phyloP scores from a whole-genome alignment of 2,329 filamentous ascomycete species.

The Venturia oleaginea region DNA sequence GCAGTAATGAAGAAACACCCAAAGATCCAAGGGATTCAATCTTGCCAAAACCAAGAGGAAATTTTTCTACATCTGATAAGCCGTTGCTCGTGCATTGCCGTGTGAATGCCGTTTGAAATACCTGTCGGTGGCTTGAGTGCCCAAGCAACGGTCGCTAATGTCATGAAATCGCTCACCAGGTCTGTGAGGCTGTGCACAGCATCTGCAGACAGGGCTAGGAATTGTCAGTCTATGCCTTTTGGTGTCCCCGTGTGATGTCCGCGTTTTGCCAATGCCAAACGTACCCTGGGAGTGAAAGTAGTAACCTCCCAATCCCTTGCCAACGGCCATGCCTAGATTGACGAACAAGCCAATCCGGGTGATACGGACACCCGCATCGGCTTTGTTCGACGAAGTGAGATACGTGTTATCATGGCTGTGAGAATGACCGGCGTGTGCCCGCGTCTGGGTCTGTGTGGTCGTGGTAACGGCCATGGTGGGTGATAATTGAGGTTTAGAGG shows the following conservation, averaged over 20 bases:
- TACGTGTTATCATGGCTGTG: constrained; percentile 81
- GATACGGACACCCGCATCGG: constrained; percentile 88
- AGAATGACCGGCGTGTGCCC: constrained; percentile 48
- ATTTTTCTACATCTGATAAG: constrained; percentile 40
- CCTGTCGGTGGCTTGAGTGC: constrained; percentile 73
- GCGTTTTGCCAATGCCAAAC: neutral
- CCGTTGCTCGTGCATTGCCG: neutral
- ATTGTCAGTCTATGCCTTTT: constrained; percentile 14
- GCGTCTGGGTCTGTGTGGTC: neutral
- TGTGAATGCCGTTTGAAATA: neutral
- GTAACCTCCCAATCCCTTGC: constrained; percentile 87
- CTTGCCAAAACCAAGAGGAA: constrained; percentile 91
- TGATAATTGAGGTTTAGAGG: neutral
- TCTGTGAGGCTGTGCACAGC: constrained; percentile 94
- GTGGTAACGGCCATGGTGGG: neutral
- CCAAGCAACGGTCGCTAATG: constrained; percentile 88
- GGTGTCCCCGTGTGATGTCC: neutral
- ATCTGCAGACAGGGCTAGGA: constrained; percentile 70
- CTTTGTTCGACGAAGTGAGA: constrained; percentile 71
- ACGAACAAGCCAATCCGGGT: constrained; percentile 81
- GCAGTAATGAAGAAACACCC: constrained; percentile 83
- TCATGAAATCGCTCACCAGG: constrained; percentile 89
- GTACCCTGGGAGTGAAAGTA: constrained; percentile 77
- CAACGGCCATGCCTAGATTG: constrained; percentile 89
- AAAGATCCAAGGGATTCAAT: constrained; percentile 92